A percentile compares a stretch with the other conserved stretches of the same genome.
These are phyloP conservation scores for Cystofilobasidium capitatum DNA, from an alignment of 768 basidiomycete genomes.

Conservation along the genomic window DNA sequence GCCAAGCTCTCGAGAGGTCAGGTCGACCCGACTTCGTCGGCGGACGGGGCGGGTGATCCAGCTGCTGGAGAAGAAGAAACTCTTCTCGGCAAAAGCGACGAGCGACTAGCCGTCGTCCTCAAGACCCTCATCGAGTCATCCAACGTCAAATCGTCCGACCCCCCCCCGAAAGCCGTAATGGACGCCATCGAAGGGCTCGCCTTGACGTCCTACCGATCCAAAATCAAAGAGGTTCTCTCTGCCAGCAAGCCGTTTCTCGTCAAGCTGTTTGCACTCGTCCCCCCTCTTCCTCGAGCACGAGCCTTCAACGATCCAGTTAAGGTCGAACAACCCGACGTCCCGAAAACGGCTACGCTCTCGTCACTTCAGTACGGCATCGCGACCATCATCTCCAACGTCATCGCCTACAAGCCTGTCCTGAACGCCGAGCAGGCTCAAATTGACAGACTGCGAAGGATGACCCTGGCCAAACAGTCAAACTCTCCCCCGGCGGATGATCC, in stretches of 20 bases:
- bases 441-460: conserved; percentile 67
- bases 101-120: conserved; percentile 50
- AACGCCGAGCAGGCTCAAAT: conserved; percentile 76
- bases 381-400: conserved; percentile 64
- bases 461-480: conserved; percentile 39
- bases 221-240: conserved; percentile 56
- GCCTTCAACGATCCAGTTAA: conserved; percentile 46
- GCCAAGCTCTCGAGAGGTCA: conserved; percentile 65
- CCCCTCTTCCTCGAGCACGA: conserved; percentile 41
- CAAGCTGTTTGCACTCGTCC: conserved; percentile 26
- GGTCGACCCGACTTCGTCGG: conserved; percentile 4
- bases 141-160: conserved; percentile 23
- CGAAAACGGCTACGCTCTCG: conserved; percentile 27
- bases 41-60: conserved; percentile 15
- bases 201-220: conserved; percentile 60
- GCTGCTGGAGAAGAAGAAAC: conserved; percentile 18
- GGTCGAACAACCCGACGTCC: conserved; percentile 40
- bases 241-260: conserved; percentile 48
- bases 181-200: conserved; percentile 77
- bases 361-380: conserved; percentile 68
- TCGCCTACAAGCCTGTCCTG: conserved; percentile 57
- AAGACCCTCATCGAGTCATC: conserved; percentile 44
- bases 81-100: conserved; percentile 36
- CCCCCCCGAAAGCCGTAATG: conserved; percentile 44
- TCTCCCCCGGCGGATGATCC: conserved; percentile 33